A percentile compares a stretch with the other conserved stretches of the same genome.
phyloP scores from a whole-genome alignment of 2,329 filamentous ascomycete species.

The Stagonosporopsis tanaceti region DNA sequence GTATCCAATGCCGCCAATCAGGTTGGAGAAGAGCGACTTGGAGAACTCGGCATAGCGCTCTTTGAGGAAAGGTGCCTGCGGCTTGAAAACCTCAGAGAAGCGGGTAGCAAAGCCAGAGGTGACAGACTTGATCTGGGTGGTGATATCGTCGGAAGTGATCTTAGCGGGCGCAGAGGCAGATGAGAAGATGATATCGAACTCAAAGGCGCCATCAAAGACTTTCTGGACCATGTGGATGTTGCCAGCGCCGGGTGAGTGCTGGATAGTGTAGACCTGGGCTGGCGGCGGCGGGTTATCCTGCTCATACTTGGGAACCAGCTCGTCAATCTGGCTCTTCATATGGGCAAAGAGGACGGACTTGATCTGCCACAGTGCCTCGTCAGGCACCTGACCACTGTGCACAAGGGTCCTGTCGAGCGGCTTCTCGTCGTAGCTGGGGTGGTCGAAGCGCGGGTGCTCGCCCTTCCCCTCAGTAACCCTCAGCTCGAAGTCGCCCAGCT shows the following conservation, averaged over 20 bases:
- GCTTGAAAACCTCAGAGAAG: conserved; percentile 75
- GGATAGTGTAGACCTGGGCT: conserved; percentile 83
- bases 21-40: conserved; percentile 90
- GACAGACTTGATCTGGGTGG: conserved; percentile 70
- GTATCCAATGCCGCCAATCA: conserved; percentile 93
- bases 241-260: conserved; percentile 71
- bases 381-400: conserved; percentile 71
- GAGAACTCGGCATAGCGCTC: conserved; percentile 80
- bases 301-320: conserved; percentile 65
- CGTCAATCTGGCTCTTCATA: conserved; percentile 70
- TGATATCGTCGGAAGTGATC: conserved; percentile 69
- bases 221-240: conserved; percentile 93
- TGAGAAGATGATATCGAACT: conserved; percentile 90
- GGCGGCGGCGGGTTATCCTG: conserved; percentile 75
- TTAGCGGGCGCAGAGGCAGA: conserved; percentile 70
- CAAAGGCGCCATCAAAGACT: conserved; percentile 86
- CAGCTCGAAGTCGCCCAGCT: conserved; percentile 82
- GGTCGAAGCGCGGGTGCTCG: conserved; percentile 62
- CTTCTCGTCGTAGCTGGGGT: conserved; percentile 72
- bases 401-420: conserved; percentile 80
- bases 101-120: conserved; percentile 75
- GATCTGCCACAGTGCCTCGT: conserved; percentile 81
- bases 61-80: conserved; percentile 77
- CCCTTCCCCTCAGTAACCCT: conserved; percentile 77
- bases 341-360: conserved; percentile 72